Evolutionary conservation across 139 green algal species (phyloP).

Genomic region (Micractinium sp.): DNA sequence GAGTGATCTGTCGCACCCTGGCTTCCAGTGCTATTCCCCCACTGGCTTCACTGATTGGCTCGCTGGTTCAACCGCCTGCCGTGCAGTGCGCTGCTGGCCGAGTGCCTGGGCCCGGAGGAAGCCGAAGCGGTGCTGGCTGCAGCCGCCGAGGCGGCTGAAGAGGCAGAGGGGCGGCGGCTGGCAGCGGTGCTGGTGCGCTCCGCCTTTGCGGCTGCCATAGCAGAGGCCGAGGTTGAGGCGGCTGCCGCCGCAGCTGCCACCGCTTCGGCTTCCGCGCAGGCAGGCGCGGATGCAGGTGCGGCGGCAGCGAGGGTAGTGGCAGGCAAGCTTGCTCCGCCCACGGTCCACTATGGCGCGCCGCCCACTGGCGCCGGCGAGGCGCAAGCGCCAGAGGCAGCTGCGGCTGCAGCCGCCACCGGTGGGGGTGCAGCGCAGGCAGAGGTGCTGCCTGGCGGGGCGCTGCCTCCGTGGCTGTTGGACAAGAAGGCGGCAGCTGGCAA

Average conservation of each 20-base stretch:
- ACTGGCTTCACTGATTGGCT: not conserved
- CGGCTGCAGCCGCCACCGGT: not conserved
- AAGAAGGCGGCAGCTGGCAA: not conserved
- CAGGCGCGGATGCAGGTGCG: not conserved
- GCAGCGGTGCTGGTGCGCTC: slow-evolving; percentile 15
- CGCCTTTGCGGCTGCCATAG: slow-evolving; percentile 10
- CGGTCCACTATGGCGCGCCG: not conserved
- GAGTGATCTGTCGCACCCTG: no score
- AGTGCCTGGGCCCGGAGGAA: not conserved
- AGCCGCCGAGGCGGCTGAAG: not conserved
- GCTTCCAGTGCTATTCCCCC: not conserved
- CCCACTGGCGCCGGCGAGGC: not conserved
- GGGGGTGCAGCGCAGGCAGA: not conserved
- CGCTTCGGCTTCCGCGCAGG: not conserved
- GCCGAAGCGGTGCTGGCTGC: not conserved
- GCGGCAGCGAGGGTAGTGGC: not conserved
- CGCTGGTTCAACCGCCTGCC: not conserved
- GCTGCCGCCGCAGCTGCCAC: not conserved
- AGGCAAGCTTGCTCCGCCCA: not conserved
- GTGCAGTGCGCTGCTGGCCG: slow-evolving; percentile 3
- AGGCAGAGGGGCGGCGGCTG: slow-evolving; percentile 14
- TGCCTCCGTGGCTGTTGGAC: slow-evolving; percentile 22
- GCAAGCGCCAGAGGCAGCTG: no score
- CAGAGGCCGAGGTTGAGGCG: slow-evolving; percentile 10
- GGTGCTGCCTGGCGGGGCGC: not conserved